Evolutionary conservation across 2,329 filamentous ascomycete species (phyloP).

Genomic region (Ophiostoma perfectum): DNA sequence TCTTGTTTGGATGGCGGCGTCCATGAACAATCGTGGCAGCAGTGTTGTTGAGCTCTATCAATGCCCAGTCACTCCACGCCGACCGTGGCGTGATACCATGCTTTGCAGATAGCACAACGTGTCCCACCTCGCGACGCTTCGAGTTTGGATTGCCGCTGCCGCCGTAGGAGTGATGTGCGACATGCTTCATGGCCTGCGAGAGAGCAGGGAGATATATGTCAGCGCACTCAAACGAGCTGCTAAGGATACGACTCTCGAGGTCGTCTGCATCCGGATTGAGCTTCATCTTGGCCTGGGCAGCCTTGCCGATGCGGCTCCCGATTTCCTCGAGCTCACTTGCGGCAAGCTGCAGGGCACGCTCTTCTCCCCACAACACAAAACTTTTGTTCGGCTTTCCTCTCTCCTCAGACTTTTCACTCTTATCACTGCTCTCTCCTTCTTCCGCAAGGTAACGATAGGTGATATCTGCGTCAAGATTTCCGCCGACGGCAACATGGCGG

Average conservation of each 20-base stretch:
- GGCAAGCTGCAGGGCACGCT: too few species aligned
- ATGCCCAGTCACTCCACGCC: not conserved
- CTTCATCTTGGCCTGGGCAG: too few species aligned
- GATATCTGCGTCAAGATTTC: not conserved
- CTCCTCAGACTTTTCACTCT: not conserved
- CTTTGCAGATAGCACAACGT: not conserved
- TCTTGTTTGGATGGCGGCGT: not conserved
- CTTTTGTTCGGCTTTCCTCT: too few species aligned
- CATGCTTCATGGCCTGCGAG: too few species aligned
- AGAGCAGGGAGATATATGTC: too few species aligned
- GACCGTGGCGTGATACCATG: not conserved
- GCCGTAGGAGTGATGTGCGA: too few species aligned
- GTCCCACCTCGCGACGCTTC: not conserved
- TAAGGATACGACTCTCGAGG: too few species aligned
- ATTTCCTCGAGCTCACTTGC: too few species aligned
- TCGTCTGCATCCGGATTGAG: too few species aligned
- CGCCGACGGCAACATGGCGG: not conserved
- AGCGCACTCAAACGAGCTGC: too few species aligned
- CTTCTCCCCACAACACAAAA: too few species aligned
- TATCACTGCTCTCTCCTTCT: not conserved
- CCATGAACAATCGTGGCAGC: not conserved
- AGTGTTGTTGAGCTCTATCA: not conserved
- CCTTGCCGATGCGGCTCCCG: too few species aligned
- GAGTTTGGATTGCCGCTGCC: not conserved
- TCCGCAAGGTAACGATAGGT: not conserved